Evolutionary conservation across 495 filamentous ascomycete genomes (phyloP).

Genomic region (Rhypophila decipiens): DNA sequence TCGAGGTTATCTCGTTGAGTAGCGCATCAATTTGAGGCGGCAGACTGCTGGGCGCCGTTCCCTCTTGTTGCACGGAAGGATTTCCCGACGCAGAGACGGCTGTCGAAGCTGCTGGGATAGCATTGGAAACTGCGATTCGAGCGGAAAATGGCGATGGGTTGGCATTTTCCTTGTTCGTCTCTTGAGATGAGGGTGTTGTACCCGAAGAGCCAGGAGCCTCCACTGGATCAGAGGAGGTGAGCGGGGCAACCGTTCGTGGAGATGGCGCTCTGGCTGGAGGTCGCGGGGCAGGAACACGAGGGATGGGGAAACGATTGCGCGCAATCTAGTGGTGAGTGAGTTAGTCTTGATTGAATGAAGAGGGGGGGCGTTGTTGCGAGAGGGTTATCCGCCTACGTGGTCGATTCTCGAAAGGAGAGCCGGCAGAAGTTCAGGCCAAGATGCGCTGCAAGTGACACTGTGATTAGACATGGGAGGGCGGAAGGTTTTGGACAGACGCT

Average conservation of each 20-base stretch:
- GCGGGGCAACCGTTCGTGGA: conserved; percentile 37
- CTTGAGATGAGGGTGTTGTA: conserved; percentile 32
- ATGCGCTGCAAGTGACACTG: conserved; percentile 20
- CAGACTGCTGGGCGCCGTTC: conserved; percentile 37
- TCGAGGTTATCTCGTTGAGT: conserved; percentile 58
- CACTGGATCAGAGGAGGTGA: conserved; percentile 43
- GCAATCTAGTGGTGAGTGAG: conserved; percentile 25
- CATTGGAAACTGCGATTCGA: conserved; percentile 4
- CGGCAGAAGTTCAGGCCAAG: conserved; percentile 33
- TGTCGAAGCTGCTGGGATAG: conserved; percentile 13
- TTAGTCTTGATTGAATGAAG: background rate
- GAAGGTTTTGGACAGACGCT: conserved; percentile 3
- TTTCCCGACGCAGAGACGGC: conserved; percentile 7
- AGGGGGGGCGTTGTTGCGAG: background rate
- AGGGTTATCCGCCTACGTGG: conserved; percentile 18
- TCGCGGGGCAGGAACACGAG: conserved; percentile 26
- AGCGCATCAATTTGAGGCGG: conserved; percentile 59
- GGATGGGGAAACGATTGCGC: conserved; percentile 39
- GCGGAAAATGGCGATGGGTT: conserved; percentile 20
- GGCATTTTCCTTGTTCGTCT: conserved; percentile 43
- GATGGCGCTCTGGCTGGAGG: conserved; percentile 26
- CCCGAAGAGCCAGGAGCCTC: conserved; percentile 36
- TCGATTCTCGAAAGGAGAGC: conserved; percentile 35
- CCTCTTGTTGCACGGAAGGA: too few species aligned
- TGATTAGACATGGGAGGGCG: conserved; percentile 8